Evolutionary conservation across 1,284 basidiomycete species (phyloP).

Genomic region (Fereydounia khargensis): DNA sequence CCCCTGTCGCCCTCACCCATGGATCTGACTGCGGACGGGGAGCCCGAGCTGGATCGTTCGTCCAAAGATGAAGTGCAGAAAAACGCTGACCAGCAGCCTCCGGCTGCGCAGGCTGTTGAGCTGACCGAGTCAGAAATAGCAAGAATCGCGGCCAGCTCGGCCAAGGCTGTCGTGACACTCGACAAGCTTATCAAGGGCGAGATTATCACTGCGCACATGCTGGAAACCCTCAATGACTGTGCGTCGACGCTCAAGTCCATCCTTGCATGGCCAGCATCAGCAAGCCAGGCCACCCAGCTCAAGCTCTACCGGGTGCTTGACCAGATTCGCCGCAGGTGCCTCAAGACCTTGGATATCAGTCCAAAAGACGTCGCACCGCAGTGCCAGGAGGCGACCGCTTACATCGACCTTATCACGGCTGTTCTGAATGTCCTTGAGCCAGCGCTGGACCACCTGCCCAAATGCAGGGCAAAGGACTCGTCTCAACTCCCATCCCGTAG

Average conservation of each 20-base stretch:
- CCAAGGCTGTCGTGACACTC: slow-evolving; percentile 17
- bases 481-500: background rate
- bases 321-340: slow-evolving; percentile 26
- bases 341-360: slow-evolving; percentile 6
- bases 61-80: background rate
- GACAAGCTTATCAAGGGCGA: slow-evolving; percentile 21
- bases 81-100: background rate
- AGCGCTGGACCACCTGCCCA: slow-evolving; percentile 7
- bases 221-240: slow-evolving; percentile 2
- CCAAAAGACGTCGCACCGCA: slow-evolving; percentile 4
- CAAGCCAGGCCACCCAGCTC: slow-evolving; percentile 11
- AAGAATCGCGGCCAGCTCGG: slow-evolving; percentile 11
- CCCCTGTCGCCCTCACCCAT: background rate
- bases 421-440: slow-evolving; percentile 9
- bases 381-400: slow-evolving; percentile 22
- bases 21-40: too few species aligned
- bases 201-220: slow-evolving; percentile 9
- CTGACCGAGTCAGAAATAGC: slow-evolving; percentile 9
- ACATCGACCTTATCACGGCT: slow-evolving; percentile 7
- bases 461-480: background rate
- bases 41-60: too few species aligned
- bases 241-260: too few species aligned
- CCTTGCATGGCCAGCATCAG: slow-evolving; percentile 8
- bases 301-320: slow-evolving; percentile 32
- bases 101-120: background rate